These are phyloP conservation scores for Macrophomina pseudophaseolina DNA, from an alignment of 2,329 filamentous ascomycete genomes.

Conservation along the genomic window DNA sequence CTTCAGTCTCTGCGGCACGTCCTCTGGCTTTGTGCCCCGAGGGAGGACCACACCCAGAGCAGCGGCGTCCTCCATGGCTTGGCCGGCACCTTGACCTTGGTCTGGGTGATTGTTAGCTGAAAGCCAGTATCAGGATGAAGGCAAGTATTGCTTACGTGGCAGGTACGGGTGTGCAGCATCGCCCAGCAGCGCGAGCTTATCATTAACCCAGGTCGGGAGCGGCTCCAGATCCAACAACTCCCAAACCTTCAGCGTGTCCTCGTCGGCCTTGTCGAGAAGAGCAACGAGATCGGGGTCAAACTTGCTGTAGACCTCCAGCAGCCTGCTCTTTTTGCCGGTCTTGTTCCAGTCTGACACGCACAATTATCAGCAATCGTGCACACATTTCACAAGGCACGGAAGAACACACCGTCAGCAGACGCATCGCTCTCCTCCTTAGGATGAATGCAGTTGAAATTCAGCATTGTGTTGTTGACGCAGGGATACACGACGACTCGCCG, in stretches of 20 bases:
- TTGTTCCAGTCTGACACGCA: conserved; percentile 42
- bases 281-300: conserved; percentile 45
- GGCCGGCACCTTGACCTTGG: conserved; percentile 66
- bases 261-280: conserved; percentile 46
- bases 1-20: conserved; percentile 54
- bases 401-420: conserved; percentile 1
- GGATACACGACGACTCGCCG: conserved; percentile 56
- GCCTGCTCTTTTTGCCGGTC: conserved; percentile 41
- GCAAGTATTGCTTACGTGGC: conserved; percentile 54
- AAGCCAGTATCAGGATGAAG: conserved; percentile 14
- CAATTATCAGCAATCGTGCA: background rate
- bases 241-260: conserved; percentile 45
- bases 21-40: conserved; percentile 13
- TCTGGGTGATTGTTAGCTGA: conserved; percentile 37
- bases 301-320: conserved; percentile 48
- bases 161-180: conserved; percentile 73
- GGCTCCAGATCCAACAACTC: conserved; percentile 59
- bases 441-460: conserved; percentile 55
- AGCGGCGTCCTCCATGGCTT: conserved; percentile 71
- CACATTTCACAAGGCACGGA: background rate
- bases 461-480: conserved; percentile 51
- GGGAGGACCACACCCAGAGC: conserved; percentile 59
- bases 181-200: conserved; percentile 63
- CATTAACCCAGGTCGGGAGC: conserved; percentile 61
- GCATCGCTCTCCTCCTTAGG: conserved; percentile 35